Evolutionary conservation across 1,284 basidiomycete species (phyloP), one percentile per base, ranked within the genome.

Genomic region (Ustilago loliicola): DNA sequence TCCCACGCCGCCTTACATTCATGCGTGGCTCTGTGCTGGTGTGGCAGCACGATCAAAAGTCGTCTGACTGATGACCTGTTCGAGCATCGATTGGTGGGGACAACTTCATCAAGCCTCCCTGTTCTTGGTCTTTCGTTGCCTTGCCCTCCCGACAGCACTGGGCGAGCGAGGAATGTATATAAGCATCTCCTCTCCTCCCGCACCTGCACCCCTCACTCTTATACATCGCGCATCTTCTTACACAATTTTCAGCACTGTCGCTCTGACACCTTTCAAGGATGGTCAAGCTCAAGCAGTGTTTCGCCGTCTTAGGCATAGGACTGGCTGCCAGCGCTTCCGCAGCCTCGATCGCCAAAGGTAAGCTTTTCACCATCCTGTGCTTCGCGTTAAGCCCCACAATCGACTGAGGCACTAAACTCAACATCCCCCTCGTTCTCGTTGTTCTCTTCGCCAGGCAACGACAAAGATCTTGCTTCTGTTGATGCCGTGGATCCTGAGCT

Each of bases 281-380:
- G 64, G 64, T 42, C 42, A 54, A 66, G 47, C 45, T 66, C 34
- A 48, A 50, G 7, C 38, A 47, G 10, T 55, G 30, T 27, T 56
- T 66, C 17, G 27, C 57, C 34, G 6, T 67, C 48, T 47, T 61
- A 0, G 59, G 47, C 47, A 11, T 67, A 21, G 66, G 59, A 10
- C 11, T 67, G 29, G 66, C 59, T 13, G n/a, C 59, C 13, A 47
- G 58, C 21, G 42, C 19, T 21, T 15, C 19, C 10, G 54, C 48
- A 17, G 54, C 54, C 8, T 29, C 54, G 7, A 21, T 61, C 21
- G 58, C 47, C 40, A 55, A 36, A 23, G 52, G 64, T 66, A 66
- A 48, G 64, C 29, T 15, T 23, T 25, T 7, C 53, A 23, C 2
- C 32, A 27, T n/a, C 36, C 34, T 25, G 23, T 17, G 9, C 15